Percentiles rank a stretch among this genome's conserved stretches.
phyloP scores from a whole-genome alignment of 208 protist species.

The Wallacemonas collosoma region DNA sequence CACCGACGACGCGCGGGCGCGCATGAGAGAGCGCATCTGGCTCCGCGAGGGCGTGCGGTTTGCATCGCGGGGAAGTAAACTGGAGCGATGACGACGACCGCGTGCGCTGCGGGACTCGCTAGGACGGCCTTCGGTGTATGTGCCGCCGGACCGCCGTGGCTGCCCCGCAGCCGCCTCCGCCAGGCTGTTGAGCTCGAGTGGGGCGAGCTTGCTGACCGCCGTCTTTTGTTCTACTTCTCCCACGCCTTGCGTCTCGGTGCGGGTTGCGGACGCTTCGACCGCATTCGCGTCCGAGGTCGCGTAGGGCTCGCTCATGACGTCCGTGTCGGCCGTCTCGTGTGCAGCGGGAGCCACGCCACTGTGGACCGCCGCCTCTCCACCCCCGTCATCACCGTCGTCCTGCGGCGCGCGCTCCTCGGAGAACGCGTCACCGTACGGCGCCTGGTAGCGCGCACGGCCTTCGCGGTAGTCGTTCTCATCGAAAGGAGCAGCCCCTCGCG shows the following conservation, averaged over 20 bases:
- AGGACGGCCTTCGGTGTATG: not conserved
- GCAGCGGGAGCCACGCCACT: not conserved
- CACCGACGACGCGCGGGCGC: constrained; percentile 26
- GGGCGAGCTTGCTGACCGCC: not conserved
- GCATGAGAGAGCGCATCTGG: constrained; percentile 51
- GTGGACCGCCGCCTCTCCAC: not conserved
- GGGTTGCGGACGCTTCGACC: not conserved
- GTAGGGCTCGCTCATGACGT: too few species aligned
- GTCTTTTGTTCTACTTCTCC: not conserved
- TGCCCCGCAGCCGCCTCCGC: not conserved
- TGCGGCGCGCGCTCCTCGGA: constrained; percentile 8
- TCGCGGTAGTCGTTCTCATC: not conserved
- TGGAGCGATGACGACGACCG: constrained; percentile 24
- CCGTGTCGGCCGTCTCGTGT: not conserved
- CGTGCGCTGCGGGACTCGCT: constrained; percentile 18
- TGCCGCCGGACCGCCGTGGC: constrained; percentile 5
- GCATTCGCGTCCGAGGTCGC: not conserved
- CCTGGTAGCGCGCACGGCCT: not conserved
- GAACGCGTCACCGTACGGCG: constrained; percentile 8
- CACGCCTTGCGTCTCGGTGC: not conserved
- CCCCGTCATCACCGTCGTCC: not conserved
- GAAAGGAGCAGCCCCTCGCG: not conserved
- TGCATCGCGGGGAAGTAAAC: constrained; percentile 32
- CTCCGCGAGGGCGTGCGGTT: constrained; percentile 40
- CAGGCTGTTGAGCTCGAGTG: not conserved